A percentile compares a stretch with the other conserved stretches of the same genome.
Evolutionary conservation across 176 grass and related monocot species (phyloP).

Genomic region (Triticum aestivum): DNA sequence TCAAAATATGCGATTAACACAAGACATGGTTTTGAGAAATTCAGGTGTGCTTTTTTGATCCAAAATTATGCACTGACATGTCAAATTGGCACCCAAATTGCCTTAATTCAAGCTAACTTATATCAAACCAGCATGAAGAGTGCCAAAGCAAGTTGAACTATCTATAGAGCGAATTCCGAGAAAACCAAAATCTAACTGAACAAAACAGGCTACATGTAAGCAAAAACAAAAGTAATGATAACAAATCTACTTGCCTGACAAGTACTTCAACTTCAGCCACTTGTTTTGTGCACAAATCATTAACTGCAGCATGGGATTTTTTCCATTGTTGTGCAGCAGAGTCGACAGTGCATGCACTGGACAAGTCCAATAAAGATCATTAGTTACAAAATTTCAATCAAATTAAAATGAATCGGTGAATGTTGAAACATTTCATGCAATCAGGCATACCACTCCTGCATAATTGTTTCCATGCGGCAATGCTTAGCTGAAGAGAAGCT

Average conservation of each 20-base stretch:
- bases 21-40: not conserved
- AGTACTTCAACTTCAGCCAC: slow-evolving; percentile 74
- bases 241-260: slow-evolving; percentile 55
- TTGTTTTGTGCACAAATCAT: slow-evolving; percentile 71
- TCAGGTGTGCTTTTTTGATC: not conserved
- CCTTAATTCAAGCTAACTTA: not conserved
- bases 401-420: not conserved
- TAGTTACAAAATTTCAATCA: not conserved
- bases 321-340: slow-evolving; percentile 78
- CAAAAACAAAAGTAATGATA: not conserved
- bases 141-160: not conserved
- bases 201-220: not conserved
- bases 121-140: not conserved
- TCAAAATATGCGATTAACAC: not conserved
- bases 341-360: slow-evolving; percentile 65
- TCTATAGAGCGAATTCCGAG: not conserved
- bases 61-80: not conserved
- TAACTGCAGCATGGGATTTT: slow-evolving; percentile 61
- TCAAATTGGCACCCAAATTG: not conserved
- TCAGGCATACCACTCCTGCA: slow-evolving; percentile 67
- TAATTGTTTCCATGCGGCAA: slow-evolving; percentile 76
- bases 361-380: slow-evolving; percentile 17
- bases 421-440: not conserved
- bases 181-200: not conserved
- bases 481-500: slow-evolving; percentile 82